phyloP scores from a whole-genome alignment of 768 basidiomycete species.

The Naganishia onofrii region DNA sequence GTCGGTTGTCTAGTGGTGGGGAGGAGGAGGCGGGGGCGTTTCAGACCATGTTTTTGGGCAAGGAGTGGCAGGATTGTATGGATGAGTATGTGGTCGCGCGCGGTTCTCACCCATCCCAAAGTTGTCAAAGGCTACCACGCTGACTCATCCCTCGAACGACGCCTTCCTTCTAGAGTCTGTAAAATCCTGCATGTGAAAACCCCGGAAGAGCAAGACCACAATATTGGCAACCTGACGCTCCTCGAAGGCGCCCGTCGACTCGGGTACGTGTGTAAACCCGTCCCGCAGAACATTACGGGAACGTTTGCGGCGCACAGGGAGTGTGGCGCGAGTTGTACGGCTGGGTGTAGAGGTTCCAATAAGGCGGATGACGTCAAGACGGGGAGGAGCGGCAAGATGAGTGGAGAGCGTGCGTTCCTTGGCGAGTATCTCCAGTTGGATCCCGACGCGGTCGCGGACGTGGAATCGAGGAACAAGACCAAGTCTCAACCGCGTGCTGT shows the following conservation, averaged over 20 bases:
- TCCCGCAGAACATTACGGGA: slow-evolving; percentile 28
- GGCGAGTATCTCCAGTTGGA: slow-evolving; percentile 11
- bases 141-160: not conserved
- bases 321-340: slow-evolving; percentile 29
- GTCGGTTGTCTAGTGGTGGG: not conserved
- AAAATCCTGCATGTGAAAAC: slow-evolving; percentile 20
- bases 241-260: slow-evolving; percentile 28
- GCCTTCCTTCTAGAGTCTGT: slow-evolving; percentile 17
- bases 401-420: slow-evolving; percentile 24
- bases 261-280: slow-evolving; percentile 24
- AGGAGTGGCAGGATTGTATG: slow-evolving; percentile 31
- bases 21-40: not conserved
- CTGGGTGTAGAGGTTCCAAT: slow-evolving; percentile 20
- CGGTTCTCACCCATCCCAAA: not conserved
- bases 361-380: slow-evolving; percentile 12
- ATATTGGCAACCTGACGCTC: slow-evolving; percentile 35
- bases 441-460: not conserved
- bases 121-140: no score
- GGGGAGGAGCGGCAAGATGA: slow-evolving; percentile 27
- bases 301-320: slow-evolving; percentile 20
- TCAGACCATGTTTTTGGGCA: slow-evolving; percentile 24
- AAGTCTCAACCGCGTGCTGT: no score
- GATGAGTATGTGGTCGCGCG: slow-evolving; percentile 12
- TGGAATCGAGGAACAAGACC: no score
- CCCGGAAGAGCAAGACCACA: slow-evolving; percentile 33